phyloP scores from a whole-genome alignment of 352 stramenopile species.

The Blastocystis hominis region DNA sequence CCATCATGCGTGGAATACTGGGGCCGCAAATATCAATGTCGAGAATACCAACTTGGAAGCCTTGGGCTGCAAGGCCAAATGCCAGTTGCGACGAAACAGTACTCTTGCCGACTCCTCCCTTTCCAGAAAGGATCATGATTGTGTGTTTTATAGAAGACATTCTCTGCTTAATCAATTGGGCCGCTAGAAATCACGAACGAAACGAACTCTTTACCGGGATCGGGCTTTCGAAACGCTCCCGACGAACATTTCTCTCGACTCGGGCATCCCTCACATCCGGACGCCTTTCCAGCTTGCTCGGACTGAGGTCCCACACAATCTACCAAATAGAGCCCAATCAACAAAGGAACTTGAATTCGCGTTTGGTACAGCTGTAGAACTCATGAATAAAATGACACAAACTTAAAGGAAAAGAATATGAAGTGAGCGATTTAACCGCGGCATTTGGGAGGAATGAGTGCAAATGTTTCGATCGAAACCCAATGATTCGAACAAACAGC shows the following conservation, averaged over 20 bases:
- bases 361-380: neutral
- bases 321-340: constrained; percentile 54
- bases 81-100: constrained; percentile 94
- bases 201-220: constrained; percentile 65
- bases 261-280: constrained; percentile 87
- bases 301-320: constrained; percentile 86
- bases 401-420: neutral
- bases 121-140: constrained; percentile 94
- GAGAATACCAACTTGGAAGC: constrained; percentile 88
- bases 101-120: constrained; percentile 96
- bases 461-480: neutral
- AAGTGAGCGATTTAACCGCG: neutral
- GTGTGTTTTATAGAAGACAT: constrained; percentile 89
- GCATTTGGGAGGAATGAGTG: neutral
- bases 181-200: constrained; percentile 38
- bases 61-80: constrained; percentile 82
- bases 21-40: constrained; percentile 98
- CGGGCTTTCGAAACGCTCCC: constrained; percentile 73
- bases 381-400: neutral
- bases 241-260: constrained; percentile 89
- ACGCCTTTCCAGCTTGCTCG: constrained; percentile 81
- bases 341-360: constrained; percentile 19
- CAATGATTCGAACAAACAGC: neutral
- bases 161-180: constrained; percentile 64
- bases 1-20: constrained; percentile 91